phyloP scores from a whole-genome alignment of 495 filamentous ascomycete species.

The Neurospora tetrasperma region DNA sequence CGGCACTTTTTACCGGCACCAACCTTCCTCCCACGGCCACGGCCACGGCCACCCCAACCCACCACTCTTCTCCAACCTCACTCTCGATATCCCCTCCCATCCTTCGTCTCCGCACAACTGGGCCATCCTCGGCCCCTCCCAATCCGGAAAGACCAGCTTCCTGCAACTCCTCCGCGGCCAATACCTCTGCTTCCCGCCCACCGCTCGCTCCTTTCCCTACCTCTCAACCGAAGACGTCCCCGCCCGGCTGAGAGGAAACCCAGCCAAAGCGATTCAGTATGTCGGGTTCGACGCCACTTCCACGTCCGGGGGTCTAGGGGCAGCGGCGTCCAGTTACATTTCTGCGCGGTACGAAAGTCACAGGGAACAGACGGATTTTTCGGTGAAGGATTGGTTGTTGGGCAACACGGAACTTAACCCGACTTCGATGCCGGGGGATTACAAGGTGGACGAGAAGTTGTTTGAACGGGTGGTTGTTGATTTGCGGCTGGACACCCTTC shows the following conservation, averaged over 20 bases:
- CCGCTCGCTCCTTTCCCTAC: constrained; percentile 64
- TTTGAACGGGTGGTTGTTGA: constrained; percentile 54
- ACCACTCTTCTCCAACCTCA: constrained; percentile 57
- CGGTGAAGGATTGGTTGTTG: constrained; percentile 64
- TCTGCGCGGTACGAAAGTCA: constrained; percentile 88
- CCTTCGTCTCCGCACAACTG: constrained; percentile 42
- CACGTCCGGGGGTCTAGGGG: constrained; percentile 19
- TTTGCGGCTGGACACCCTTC: constrained; percentile 51
- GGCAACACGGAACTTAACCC: constrained; percentile 69
- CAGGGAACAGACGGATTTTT: constrained; percentile 79
- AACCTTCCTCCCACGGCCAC: constrained; percentile 42
- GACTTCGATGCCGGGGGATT: constrained; percentile 33
- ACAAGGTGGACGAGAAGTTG: constrained; percentile 29
- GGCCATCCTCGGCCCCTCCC: constrained; percentile 65
- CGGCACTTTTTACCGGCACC: constrained; percentile 72
- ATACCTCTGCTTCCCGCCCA: constrained; percentile 60
- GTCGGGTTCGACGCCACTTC: constrained; percentile 68
- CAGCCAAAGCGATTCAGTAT: constrained; percentile 61
- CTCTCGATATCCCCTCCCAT: constrained; percentile 51
- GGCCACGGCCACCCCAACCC: constrained; percentile 36
- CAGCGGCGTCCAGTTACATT: constrained; percentile 60
- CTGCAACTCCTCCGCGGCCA: constrained; percentile 65
- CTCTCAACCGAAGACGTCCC: constrained; percentile 54
- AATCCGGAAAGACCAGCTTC: constrained; percentile 62
- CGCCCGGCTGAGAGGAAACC: constrained; percentile 36